Evolutionary conservation across 2,329 filamentous ascomycete genomes (phyloP).

Genomic region (Trichoderma polysporum): DNA sequence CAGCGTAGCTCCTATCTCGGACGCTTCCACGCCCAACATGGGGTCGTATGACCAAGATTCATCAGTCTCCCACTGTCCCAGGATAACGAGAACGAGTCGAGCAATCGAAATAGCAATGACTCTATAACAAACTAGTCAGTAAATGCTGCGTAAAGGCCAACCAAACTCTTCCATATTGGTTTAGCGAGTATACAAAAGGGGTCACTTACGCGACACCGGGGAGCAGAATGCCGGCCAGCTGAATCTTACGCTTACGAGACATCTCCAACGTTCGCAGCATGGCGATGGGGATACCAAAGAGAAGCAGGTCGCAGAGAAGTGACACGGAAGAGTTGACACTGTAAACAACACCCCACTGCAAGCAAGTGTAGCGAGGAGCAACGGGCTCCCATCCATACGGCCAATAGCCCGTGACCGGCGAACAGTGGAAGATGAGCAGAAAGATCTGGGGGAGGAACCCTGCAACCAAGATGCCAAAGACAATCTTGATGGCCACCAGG

Average conservation of each 20-base stretch:
- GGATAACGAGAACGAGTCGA: constrained; percentile 47
- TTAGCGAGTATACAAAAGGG: background rate
- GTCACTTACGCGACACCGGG: constrained; percentile 47
- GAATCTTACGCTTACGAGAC: constrained; percentile 44
- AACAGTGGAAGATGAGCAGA: constrained; percentile 52
- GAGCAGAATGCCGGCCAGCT: constrained; percentile 48
- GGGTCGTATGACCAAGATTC: constrained; percentile 53
- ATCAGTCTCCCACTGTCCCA: constrained; percentile 48
- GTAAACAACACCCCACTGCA: constrained; percentile 53
- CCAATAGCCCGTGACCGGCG: constrained; percentile 51
- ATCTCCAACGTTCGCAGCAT: constrained; percentile 49
- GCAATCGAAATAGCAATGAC: constrained; percentile 50
- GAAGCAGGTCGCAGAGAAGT: constrained; percentile 48
- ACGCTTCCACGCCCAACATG: constrained; percentile 49
- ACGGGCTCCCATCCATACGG: constrained; percentile 50
- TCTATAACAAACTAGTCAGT: constrained; percentile 29
- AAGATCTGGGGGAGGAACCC: constrained; percentile 50
- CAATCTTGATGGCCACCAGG: constrained; percentile 36
- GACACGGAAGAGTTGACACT: constrained; percentile 51
- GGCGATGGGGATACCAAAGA: constrained; percentile 51
- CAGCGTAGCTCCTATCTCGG: constrained; percentile 51
- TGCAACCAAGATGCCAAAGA: constrained; percentile 39
- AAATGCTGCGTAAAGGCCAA: no score
- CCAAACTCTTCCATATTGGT: background rate
- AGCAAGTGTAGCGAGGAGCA: constrained; percentile 42